Evolutionary conservation across 352 stramenopile species (phyloP), one percentile per base, ranked within the genome.

Genomic region (Phytophthora brassicae): DNA sequence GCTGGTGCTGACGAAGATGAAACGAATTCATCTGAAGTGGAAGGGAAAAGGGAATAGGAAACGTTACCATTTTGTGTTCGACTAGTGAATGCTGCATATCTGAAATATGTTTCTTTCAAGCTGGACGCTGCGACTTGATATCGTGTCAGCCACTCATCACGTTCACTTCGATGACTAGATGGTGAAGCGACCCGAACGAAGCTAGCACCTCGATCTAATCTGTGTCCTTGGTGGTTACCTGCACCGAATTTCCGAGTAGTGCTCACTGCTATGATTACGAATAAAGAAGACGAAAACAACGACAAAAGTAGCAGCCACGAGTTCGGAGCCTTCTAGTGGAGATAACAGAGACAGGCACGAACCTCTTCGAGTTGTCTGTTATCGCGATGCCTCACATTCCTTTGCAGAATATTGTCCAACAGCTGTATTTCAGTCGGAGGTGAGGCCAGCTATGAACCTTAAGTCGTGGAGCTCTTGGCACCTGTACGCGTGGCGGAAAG

Each of bases 301-400:
- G 31, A 51, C 26, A 38, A 56, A 22, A 52, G 31, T 7, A 48
- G 23, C 2, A 65, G 23, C 36, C 28, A 42, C 44, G 53, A 60
- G 13, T 55, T 79, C 28, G 63, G 62, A n/a, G 24, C 14, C 12
- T 88, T 31, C 38, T 76, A 19, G 62, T 91, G n/a, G 76, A 93
- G 43, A 75, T 93, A 26, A 75, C 81, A 47, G 84, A 93, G 70
- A 64, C 76, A n/a, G 83, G 90, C 48, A 83, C 75, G 28, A 59
- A 89, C 31, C 55, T 90, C 9, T 92, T 93, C 44, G 81, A 80
- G 0, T 93, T 81, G 0, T 88, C 84, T 1, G 38, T 90, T 28
- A 59, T 93, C 9, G 79, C 78, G 16, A 75, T 64, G 4, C 72
- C 68, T 12, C 66, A 49, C 2, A 60, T 92, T 49, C 78, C 79